Conservation (phyloP, 2,329 filamentous ascomycete genomes). For the Rosellinia necatrix region DNA sequence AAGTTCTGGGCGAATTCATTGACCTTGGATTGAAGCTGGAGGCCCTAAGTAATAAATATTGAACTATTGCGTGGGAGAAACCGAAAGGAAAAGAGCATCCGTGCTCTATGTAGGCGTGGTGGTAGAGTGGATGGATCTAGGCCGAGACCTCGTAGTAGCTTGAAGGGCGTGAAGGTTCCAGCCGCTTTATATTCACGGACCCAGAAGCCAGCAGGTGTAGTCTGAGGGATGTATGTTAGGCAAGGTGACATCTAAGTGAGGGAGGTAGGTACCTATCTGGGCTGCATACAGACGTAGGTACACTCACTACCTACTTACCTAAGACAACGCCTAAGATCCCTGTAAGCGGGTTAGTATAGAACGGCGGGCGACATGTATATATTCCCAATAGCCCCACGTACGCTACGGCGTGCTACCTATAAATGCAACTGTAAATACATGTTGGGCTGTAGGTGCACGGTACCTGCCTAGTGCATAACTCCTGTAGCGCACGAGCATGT, state of each 20-base stretch:
- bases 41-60: not conserved
- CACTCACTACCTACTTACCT: not conserved
- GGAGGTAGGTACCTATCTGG: too few species aligned
- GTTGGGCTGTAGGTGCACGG: too few species aligned
- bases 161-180: not conserved
- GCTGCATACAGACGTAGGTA: too few species aligned
- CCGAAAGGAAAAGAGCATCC: not conserved
- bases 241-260: too few species aligned
- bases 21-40: not conserved
- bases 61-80: not conserved
- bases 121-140: not conserved
- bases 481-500: too few species aligned
- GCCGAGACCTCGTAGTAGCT: not conserved
- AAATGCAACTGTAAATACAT: not conserved
- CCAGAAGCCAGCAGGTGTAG: too few species aligned
- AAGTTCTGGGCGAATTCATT: conserved; percentile 10
- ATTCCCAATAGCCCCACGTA: too few species aligned
- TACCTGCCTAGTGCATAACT: too few species aligned
- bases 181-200: not conserved
- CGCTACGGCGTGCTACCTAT: too few species aligned
- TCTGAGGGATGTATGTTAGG: too few species aligned
- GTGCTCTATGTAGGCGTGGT: too few species aligned
- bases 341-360: not conserved
- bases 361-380: too few species aligned
- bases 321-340: not conserved